These are phyloP conservation scores for Schoenoplectus tabernaemontani DNA, from an alignment of 202 grass and related monocot species.

Conservation along the genomic window DNA sequence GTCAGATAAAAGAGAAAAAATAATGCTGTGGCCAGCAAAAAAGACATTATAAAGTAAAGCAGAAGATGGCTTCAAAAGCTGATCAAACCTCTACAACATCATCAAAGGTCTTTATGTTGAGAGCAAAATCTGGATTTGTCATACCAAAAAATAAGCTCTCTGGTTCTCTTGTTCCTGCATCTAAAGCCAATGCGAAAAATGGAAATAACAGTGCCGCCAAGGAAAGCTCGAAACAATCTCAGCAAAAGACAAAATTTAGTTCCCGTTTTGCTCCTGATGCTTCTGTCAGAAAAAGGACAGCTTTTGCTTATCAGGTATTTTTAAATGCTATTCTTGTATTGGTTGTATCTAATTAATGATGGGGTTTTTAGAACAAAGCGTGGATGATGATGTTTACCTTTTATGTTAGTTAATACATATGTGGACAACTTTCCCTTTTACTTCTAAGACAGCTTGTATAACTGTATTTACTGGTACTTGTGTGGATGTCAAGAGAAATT, in stretches of 20 bases:
- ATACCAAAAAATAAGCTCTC: slow-evolving; percentile 95
- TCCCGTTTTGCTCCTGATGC: slow-evolving; percentile 46
- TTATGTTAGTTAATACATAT: background rate
- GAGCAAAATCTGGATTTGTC: slow-evolving; percentile 78
- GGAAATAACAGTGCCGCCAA: slow-evolving; percentile 27
- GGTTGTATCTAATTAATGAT: background rate
- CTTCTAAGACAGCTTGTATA: background rate
- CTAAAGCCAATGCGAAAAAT: slow-evolving; percentile 39
- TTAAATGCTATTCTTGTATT: background rate
- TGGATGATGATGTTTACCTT: background rate
- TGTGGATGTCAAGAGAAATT: background rate
- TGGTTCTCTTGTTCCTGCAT: slow-evolving; percentile 44
- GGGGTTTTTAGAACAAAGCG: background rate
- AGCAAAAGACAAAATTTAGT: slow-evolving; percentile 77
- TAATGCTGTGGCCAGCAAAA: background rate
- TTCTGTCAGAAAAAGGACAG: slow-evolving; percentile 55
- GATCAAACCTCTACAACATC: slow-evolving; percentile 36
- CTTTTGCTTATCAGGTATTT: slow-evolving; percentile 73
- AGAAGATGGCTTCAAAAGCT: slow-evolving; percentile 54
- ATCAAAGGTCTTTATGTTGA: slow-evolving; percentile 56
- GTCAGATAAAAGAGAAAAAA: background rate
- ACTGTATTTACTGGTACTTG: background rate
- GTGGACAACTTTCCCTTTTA: background rate
- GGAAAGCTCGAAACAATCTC: slow-evolving; percentile 40
- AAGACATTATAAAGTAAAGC: background rate